Conservation (phyloP, 495 filamentous ascomycete species). For the Xylaria intraflava region DNA sequence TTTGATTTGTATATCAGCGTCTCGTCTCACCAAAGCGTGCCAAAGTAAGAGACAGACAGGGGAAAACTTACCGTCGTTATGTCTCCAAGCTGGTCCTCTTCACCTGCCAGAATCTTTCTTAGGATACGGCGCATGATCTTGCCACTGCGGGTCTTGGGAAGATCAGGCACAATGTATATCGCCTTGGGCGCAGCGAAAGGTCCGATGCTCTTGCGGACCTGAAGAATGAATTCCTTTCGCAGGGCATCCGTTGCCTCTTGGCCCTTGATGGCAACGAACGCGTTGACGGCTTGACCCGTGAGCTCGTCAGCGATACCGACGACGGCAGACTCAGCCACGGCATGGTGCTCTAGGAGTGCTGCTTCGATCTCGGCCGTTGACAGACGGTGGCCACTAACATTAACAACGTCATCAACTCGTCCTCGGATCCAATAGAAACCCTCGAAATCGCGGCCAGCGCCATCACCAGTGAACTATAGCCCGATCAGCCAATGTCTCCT, state of each 20-base stretch:
- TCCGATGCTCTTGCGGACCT: constrained; percentile 94
- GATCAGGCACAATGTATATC: constrained; percentile 79
- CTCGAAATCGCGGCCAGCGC: constrained; percentile 93
- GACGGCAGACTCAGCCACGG: constrained; percentile 90
- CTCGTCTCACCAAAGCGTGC: not conserved
- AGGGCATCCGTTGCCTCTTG: constrained; percentile 72
- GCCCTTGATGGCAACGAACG: constrained; percentile 87
- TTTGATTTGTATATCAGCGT: constrained; percentile 31
- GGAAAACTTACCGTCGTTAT: constrained; percentile 71
- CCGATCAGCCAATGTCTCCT: constrained; percentile 22
- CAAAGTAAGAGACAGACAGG: not conserved
- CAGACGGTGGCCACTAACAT: constrained; percentile 90
- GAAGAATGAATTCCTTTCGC: constrained; percentile 85
- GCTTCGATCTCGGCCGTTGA: constrained; percentile 98
- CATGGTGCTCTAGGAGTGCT: constrained; percentile 82
- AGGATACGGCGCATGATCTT: constrained; percentile 99
- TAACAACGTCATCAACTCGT: constrained; percentile 97
- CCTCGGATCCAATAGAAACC: constrained; percentile 99
- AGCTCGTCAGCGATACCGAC: constrained; percentile 91
- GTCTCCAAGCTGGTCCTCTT: constrained; percentile 95
- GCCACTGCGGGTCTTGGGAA: constrained; percentile 92
- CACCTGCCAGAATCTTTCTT: constrained; percentile 91
- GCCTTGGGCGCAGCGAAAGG: constrained; percentile 96
- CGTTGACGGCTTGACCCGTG: constrained; percentile 94
- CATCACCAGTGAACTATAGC: constrained; percentile 89